phyloP scores from a whole-genome alignment of 305 asterid species.

The Solanum chacoense region DNA sequence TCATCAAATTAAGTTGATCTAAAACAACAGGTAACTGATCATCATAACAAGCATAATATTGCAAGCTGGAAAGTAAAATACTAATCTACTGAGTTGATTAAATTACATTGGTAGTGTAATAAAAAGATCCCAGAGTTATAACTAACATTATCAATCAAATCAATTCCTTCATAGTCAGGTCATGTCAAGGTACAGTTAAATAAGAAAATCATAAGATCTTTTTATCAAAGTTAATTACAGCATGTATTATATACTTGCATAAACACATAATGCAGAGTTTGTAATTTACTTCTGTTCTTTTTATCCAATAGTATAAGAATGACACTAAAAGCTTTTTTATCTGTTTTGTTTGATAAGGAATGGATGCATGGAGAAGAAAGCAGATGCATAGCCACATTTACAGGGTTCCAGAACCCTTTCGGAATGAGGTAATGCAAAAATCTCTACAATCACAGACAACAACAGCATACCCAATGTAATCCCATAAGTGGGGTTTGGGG shows the following conservation, averaged over 20 bases:
- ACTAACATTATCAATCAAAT: not conserved
- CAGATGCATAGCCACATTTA: slow-evolving; percentile 80
- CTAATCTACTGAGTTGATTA: not conserved
- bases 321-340: not conserved
- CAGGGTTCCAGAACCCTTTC: slow-evolving; percentile 70
- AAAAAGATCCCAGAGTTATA: not conserved
- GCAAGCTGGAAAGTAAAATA: not conserved
- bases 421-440: slow-evolving; percentile 47
- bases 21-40: not conserved
- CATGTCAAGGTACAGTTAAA: not conserved
- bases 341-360: slow-evolving; percentile 29
- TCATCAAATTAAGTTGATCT: not conserved
- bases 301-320: not conserved
- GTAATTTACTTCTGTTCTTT: not conserved
- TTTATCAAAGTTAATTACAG: not conserved
- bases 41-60: not conserved
- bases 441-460: not conserved
- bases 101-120: not conserved
- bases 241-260: not conserved
- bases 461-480: not conserved
- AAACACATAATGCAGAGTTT: not conserved
- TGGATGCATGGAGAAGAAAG: slow-evolving; percentile 73
- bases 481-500: not conserved
- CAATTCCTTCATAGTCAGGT: not conserved
- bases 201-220: not conserved